These are phyloP conservation scores for Thuidium tamariscinum DNA, from an alignment of 225 moss, liverwort and hornwort genomes.

Conservation along the genomic window DNA sequence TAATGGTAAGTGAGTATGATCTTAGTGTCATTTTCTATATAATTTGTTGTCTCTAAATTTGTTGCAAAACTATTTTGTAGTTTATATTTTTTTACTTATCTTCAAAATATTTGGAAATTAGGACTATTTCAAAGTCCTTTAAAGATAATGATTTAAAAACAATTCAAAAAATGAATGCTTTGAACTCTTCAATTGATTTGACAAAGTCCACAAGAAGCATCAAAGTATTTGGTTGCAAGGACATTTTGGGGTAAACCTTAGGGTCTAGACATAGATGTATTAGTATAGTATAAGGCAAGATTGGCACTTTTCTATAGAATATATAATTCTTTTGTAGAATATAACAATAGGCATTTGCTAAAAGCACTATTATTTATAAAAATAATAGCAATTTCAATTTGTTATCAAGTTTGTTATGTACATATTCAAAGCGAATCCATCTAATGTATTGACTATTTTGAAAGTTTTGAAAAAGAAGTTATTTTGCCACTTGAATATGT, in stretches of 20 bases:
- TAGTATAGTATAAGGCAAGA: rapidly evolving
- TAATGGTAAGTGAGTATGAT: not conserved
- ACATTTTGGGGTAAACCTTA: not conserved
- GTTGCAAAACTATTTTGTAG: not conserved
- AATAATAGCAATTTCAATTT: not conserved
- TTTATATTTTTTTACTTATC: not conserved
- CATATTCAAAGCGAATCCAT: not conserved
- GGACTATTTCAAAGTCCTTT: not conserved
- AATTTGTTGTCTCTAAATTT: not conserved
- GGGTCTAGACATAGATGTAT: not conserved
- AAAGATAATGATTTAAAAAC: rapidly evolving
- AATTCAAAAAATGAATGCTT: not conserved
- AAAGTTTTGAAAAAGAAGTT: not conserved
- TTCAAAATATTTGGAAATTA: not conserved
- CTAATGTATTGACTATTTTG: not conserved
- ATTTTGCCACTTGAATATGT: not conserved
- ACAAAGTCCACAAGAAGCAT: not conserved
- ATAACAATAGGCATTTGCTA: not conserved
- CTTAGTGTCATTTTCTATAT: not conserved
- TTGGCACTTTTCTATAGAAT: rapidly evolving
- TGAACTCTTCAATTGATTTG: not conserved
- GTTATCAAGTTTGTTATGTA: not conserved
- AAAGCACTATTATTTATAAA: not conserved
- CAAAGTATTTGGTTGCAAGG: not conserved
- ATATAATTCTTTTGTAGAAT: not conserved